Evolutionary conservation across 139 green algal species (phyloP).

Genomic region (Chlamydomonas sp.): DNA sequence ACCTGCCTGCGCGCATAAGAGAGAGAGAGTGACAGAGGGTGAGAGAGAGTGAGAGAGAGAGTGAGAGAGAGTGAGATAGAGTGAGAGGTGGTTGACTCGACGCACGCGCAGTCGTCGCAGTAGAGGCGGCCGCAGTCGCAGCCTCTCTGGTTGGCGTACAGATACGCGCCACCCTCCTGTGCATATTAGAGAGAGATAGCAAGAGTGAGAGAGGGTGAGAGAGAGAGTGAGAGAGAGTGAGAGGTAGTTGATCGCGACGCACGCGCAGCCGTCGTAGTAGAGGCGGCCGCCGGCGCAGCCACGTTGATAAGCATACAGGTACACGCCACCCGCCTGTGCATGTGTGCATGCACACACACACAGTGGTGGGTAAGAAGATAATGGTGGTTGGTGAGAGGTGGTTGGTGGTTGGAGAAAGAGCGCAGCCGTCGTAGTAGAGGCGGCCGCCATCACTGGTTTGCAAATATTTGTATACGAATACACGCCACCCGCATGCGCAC

Average conservation of each 20-base stretch:
- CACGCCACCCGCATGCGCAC: slow-evolving; percentile 65
- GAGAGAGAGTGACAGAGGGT: neutral
- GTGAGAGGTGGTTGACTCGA: too few species aligned
- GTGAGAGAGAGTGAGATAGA: too few species aligned
- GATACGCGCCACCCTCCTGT: slow-evolving; percentile 84
- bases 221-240: too few species aligned
- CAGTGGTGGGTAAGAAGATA: neutral
- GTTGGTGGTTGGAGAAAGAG: too few species aligned
- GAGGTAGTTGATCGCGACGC: slow-evolving; percentile 82
- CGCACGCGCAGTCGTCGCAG: slow-evolving; percentile 81
- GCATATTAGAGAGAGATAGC: neutral
- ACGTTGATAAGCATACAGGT: slow-evolving; percentile 96
- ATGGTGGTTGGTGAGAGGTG: neutral
- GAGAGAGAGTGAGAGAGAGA: neutral
- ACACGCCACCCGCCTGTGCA: slow-evolving; percentile 76
- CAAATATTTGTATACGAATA: slow-evolving; percentile 98
- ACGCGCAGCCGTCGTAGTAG: slow-evolving; percentile 89
- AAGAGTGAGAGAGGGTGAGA: neutral
- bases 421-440: slow-evolving; percentile 91
- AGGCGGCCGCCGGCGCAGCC: slow-evolving; percentile 92
- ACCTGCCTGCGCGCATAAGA: slow-evolving; percentile 43
- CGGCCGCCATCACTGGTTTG: slow-evolving; percentile 87
- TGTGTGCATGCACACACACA: neutral
- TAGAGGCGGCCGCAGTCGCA: slow-evolving; percentile 95
- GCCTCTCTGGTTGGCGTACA: slow-evolving; percentile 96